Percentiles rank a stretch among this genome's conserved stretches.
Conservation (phyloP, 768 basidiomycete species). For the Termitomyces sp. region DNA sequence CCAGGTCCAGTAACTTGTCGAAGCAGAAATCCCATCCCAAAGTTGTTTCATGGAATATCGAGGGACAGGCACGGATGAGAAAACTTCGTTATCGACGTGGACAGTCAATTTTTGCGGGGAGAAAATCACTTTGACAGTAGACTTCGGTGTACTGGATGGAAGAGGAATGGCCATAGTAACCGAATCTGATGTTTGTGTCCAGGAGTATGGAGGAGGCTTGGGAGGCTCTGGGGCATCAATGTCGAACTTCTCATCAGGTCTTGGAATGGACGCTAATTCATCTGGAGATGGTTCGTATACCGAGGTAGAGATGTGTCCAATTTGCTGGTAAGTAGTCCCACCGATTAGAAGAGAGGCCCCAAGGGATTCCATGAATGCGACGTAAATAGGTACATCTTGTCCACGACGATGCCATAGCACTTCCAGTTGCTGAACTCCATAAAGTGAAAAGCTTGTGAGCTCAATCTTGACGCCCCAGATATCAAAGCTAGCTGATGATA, state of each 20-base stretch:
- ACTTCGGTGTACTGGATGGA: slow-evolving; percentile 61
- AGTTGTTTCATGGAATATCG: slow-evolving; percentile 55
- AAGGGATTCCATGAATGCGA: slow-evolving; percentile 39
- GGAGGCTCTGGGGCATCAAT: slow-evolving; percentile 24
- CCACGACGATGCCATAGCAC: slow-evolving; percentile 70
- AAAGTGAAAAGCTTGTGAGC: slow-evolving; percentile 30
- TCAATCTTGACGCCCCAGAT: slow-evolving; percentile 56
- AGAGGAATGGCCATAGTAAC: slow-evolving; percentile 82
- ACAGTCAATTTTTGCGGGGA: slow-evolving; percentile 61
- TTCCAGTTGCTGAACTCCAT: slow-evolving; percentile 34
- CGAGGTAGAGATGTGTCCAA: slow-evolving; percentile 24
- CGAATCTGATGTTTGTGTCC: slow-evolving; percentile 84
- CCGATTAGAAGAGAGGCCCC: slow-evolving; percentile 53
- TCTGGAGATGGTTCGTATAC: slow-evolving; percentile 56
- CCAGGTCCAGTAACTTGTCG: slow-evolving; percentile 91
- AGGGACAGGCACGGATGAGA: slow-evolving; percentile 39
- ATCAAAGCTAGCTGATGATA: slow-evolving; percentile 46
- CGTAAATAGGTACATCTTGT: slow-evolving; percentile 61
- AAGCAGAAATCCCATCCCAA: slow-evolving; percentile 77
- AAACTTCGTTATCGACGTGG: slow-evolving; percentile 40
- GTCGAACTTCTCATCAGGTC: slow-evolving; percentile 52
- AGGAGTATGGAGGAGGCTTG: slow-evolving; percentile 81
- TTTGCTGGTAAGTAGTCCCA: slow-evolving; percentile 46
- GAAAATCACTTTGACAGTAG: slow-evolving; percentile 63
- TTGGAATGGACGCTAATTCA: slow-evolving; percentile 68